Base-by-base conservation (phyloP, 2,329 filamentous ascomycete species). In the Didymosphaeria variabile region DNA sequence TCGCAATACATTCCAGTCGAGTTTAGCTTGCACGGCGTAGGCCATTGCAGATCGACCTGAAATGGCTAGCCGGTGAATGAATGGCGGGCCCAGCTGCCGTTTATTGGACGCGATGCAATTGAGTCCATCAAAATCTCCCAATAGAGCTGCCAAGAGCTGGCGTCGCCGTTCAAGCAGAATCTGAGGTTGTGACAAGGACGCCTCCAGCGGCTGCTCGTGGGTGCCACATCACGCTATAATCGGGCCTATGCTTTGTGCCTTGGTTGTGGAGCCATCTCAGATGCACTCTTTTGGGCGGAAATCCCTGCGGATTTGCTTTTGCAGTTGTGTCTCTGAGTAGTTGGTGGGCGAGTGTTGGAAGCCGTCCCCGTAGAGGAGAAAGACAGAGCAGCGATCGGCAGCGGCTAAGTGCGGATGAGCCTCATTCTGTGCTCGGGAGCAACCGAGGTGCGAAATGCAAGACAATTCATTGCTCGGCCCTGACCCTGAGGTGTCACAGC, bases 81-180 rank as follows among this genome's bases (percentile, higher is more conserved):
- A 59, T 38, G 59, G 59, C 59, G 55, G 32, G 49, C 38, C 44
- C 44, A 23, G n/a, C 15, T 42, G 38, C 10, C 13, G 53, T n/a
- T 34, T 31, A 58, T 55, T 62, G 57, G 56, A 26, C 12, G 31
- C 2, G 36, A 38, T 9, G 34, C 51, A 8, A 42, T 50, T 38
- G 15, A 31, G 45, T 13, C 54, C 61, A 62, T 62, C 57, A 42
- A 55, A 42, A 40, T 19, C 51, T 32, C 8, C 61, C 38, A 29
- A 29, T 54, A 61, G 34, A 50, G 29, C 49, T 19, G 55, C 58
- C 29, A 38, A 51, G 58, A 57, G 32, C 40, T 52, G 38, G 50
- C 38, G 62, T 65, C 64, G 62, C 58, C 62, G 62, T 67, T 61
- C 64, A 52, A 34, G 49, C 29, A 52, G 29, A 52, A 47, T 47